Evolutionary conservation across 2,329 filamentous ascomycete species (phyloP), one percentile per base, ranked within the genome.

Genomic region (Aspergillus candidus): DNA sequence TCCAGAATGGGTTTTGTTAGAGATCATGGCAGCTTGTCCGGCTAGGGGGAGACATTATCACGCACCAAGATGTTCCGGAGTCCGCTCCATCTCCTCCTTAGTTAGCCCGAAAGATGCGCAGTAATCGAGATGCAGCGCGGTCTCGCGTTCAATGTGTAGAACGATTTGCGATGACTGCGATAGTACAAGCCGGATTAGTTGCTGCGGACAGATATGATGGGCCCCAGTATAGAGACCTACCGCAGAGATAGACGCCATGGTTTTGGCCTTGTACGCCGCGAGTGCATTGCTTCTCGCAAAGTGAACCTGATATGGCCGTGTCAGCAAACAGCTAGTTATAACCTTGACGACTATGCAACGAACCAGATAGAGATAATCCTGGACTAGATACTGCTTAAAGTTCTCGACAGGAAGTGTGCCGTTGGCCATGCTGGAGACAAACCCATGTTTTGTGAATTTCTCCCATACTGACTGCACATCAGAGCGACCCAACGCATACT

Each of bases 341-440:
- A 2, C 13, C 6, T 6, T 29, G 31, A 32, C 10, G 2, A 10
- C 12, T 29, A 33, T 18, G 29, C 13, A 12, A 60, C 74, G 34
- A 57, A 93, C 86, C 35, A 96, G 71, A 59, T 93, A 97, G 4
- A 95, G 74, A 58, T 96, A 96, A 59, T 97, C 91, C 57, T 97
- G 91, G 8, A 93, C 77, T 44, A 97, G 79, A 62, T 96, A 97
- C 32, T 84, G 78, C 64, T 89, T 93, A 73, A 95, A 97, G 0
- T 82, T 83, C 35, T 85, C 79, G 1, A 84, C 55, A 0, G 86
- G 84, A 14, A 97, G 71, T 6, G 78, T 84, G 0, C 88, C 89
- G 46, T 84, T 75, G 1, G 85, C 89, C 59, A 97, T 73, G 11
- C 77, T 79, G 58, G 82, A 73, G 34, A 94, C 86, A 59, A 97